Evolutionary conservation across 129 eudicot species (phyloP).

Genomic region (Lactuca sativa): DNA sequence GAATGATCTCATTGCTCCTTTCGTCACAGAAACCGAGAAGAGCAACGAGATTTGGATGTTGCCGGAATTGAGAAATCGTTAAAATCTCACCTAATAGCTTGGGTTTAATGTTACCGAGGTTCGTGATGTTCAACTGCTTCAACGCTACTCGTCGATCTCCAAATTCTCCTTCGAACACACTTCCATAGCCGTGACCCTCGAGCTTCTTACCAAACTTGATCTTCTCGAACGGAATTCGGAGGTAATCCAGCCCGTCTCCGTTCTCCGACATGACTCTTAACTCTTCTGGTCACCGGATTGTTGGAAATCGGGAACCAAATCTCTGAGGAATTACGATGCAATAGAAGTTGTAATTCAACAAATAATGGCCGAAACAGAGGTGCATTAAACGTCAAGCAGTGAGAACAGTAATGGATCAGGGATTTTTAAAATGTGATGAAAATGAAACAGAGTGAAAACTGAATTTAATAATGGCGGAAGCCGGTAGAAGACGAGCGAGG

Average conservation of each 20-base stretch:
- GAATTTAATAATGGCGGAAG: slow-evolving; percentile 21
- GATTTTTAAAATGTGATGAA: slow-evolving; percentile 10
- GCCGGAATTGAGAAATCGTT: slow-evolving; percentile 28
- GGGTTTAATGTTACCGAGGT: slow-evolving; percentile 28
- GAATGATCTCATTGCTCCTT: slow-evolving; percentile 31
- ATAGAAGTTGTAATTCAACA: slow-evolving; percentile 1
- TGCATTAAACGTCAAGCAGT: background rate
- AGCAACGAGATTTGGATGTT: slow-evolving; percentile 36
- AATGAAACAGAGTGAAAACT: slow-evolving; percentile 12
- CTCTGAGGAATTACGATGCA: background rate
- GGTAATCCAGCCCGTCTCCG: slow-evolving; percentile 33
- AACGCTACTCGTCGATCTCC: slow-evolving; percentile 29
- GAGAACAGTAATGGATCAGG: background rate
- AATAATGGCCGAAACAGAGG: slow-evolving; percentile 17
- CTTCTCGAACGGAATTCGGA: slow-evolving; percentile 38
- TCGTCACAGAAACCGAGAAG: slow-evolving; percentile 35
- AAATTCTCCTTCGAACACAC: slow-evolving; percentile 30
- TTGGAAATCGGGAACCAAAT: background rate
- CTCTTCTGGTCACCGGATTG: background rate
- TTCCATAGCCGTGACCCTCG: slow-evolving; percentile 32
- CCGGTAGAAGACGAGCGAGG: slow-evolving; percentile 19
- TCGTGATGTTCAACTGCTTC: slow-evolving; percentile 36
- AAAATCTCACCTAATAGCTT: slow-evolving; percentile 29
- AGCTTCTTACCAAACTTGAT: slow-evolving; percentile 30
- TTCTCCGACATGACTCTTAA: slow-evolving; percentile 25